Conservation (phyloP, 2,329 filamentous ascomycete species). For the Pyricularia grisea region DNA sequence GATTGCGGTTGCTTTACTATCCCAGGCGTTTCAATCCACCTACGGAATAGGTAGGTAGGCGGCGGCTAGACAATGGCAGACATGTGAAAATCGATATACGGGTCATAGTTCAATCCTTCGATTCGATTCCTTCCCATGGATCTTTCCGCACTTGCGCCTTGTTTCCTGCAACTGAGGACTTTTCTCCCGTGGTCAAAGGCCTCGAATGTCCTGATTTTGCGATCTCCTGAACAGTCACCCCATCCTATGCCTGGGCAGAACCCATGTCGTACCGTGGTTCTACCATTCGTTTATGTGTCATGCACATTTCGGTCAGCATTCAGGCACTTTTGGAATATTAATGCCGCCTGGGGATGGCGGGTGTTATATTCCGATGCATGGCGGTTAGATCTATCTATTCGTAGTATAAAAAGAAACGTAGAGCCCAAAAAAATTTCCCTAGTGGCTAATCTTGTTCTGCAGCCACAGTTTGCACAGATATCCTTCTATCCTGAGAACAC, state of each 20-base stretch:
- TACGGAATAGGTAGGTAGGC: no score
- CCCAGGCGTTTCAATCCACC: not conserved
- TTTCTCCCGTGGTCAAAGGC: not conserved
- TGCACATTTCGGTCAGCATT: not conserved
- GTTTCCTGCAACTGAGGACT: not conserved
- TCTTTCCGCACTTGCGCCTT: not conserved
- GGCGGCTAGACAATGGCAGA: no score
- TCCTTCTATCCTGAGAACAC: no score
- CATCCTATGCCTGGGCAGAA: not conserved
- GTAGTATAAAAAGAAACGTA: not conserved
- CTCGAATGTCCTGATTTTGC: not conserved
- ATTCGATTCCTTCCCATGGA: not conserved
- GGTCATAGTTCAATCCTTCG: no score
- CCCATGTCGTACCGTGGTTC: not conserved
- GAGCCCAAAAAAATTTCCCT: not conserved
- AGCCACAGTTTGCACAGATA: no score
- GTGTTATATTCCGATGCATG: not conserved
- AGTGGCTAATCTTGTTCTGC: not conserved
- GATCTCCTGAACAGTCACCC: not conserved
- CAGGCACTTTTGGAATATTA: not conserved
- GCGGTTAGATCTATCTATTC: not conserved
- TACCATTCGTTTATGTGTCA: not conserved
- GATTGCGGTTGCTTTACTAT: not conserved
- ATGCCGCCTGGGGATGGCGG: not conserved
- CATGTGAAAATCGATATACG: no score